Base-by-base conservation (phyloP, 2,329 filamentous ascomycete species). In the Nemania abortiva region DNA sequence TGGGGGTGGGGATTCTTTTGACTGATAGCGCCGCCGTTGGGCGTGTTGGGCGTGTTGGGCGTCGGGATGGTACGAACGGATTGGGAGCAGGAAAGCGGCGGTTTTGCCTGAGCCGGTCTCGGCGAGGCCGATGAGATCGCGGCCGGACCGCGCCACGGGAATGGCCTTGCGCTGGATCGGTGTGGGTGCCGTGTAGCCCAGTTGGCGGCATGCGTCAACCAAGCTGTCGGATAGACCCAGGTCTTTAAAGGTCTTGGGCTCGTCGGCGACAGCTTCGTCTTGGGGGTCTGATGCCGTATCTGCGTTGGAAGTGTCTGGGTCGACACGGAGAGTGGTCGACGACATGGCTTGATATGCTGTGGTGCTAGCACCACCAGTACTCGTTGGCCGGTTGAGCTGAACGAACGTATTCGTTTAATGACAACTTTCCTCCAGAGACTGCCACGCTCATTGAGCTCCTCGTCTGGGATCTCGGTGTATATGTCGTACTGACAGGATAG, bases 31-130 rank as follows among this genome's bases (percentile, higher is more conserved):
- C 5, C 5, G 24, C 24, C 24, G 5, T 27, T 27, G 24, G n/a
- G n/a, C n/a, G n/a, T n/a, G n/a, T n/a, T n/a, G n/a, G n/a, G n/a
- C n/a, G n/a, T n/a, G n/a, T n/a, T n/a, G n/a, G n/a, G 24, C 24
- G 24, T 27, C 24, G 24, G 24, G 5, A 27, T 2, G 24, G 24
- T 13, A 55, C 53, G 29, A 13, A 55, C 53, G 29, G 47, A 99
- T 97, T 0, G 96, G 96, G 2, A 99, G 85, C 0, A 94, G 94
- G 79, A 98, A 99, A 0, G 96, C 95, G 6, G 94, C 95, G 0
- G 96, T 71, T 84, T 98, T 99, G 82, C 96, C 96, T 77, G 91
- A 94, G 74, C 96, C 96, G 0, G 96, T 99, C 82, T 99, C 95
- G 37, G 96, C 96, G 60, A 98, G 86, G 50, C 95, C 96, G 74